Evolutionary conservation across 345 rosid species (phyloP), one percentile per base, ranked within the genome.

Genomic region (Bruguiera gymnorhiza): DNA sequence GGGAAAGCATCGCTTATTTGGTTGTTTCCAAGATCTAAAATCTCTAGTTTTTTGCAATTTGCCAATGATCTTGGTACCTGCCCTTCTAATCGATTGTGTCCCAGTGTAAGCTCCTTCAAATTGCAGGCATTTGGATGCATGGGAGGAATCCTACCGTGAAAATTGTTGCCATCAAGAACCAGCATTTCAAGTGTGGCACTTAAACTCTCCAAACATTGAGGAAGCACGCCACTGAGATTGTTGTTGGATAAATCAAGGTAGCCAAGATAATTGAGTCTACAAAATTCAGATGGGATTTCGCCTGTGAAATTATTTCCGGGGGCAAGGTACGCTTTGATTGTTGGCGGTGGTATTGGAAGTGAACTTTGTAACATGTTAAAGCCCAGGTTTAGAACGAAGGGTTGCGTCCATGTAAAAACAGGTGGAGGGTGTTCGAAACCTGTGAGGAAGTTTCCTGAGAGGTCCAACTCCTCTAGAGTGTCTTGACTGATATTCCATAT

Each of bases 161-260:
- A 20, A 18, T 16, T 15, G 19, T 70, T 70, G 74, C 27, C 27
- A 4, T 13, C 1, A 0, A 37, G 60, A 53, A 32, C 18, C 23
- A 70, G 19, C 1, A 62, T 9, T 5, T n/a, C 21, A 3, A 32
- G 20, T 6, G 18, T 10, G 8, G 6, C n/a, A 7, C 43, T 43
- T 5, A 27, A 26, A 27, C 32, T 61, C 2, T 48, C 60, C 26
- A 70, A 61, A 34, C 73, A 70, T 15, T 19, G 67, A 13, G 66
- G 67, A 16, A 61, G 9, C 0, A 11, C 13, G 48, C 73, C 73
- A 8, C 66, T 70, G 51, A 70, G 34, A 48, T 51, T 70, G 66
- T 70, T 70, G 31, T 7, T 6, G 11, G 52, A 26, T 46, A 69
- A 51, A 6, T 51, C 48, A 18, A 70, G 20, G 37, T 2, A 6